phyloP scores from a whole-genome alignment of 2,329 filamentous ascomycete species.

The Colletotrichum cordylinicola region DNA sequence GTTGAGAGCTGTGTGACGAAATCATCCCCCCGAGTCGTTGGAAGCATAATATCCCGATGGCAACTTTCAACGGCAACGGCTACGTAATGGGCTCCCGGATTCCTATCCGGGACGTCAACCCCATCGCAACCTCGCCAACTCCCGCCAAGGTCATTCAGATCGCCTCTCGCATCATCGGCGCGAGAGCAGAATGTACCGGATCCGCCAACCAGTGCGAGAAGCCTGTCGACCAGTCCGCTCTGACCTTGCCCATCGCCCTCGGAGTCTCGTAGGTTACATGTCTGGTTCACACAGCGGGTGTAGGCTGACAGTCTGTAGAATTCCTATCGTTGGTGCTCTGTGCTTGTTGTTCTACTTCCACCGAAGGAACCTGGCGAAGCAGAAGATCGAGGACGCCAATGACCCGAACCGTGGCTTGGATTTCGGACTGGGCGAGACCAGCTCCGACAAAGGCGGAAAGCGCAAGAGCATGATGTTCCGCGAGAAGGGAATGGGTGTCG shows the following conservation, averaged over 20 bases:
- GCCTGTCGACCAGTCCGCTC: constrained; percentile 57
- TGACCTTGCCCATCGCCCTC: constrained; percentile 70
- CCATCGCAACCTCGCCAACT: not conserved
- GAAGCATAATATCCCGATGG: constrained; percentile 1
- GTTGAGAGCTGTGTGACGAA: not conserved
- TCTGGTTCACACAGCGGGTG: not conserved
- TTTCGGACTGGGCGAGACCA: constrained; percentile 76
- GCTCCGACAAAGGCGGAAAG: constrained; percentile 30
- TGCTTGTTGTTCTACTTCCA: constrained; percentile 79
- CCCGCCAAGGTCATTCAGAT: not conserved
- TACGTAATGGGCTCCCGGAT: constrained; percentile 32
- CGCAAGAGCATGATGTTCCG: constrained; percentile 48
- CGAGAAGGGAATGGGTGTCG: constrained; percentile 51
- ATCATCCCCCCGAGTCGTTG: not conserved
- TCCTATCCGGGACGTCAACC: constrained; percentile 25
- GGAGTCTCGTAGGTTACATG: constrained; percentile 70
- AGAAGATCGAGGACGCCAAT: constrained; percentile 77
- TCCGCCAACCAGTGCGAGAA: constrained; percentile 62
- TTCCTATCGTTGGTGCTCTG: constrained; percentile 74
- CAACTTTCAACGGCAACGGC: constrained; percentile 22
- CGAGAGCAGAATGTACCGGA: constrained; percentile 17
- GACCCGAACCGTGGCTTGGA: constrained; percentile 93
- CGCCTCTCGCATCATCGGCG: constrained; percentile 25
- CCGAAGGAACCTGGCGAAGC: constrained; percentile 74
- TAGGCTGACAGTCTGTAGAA: constrained; percentile 53